Base-by-base conservation (phyloP, 2,329 filamentous ascomycete species). In the Fragosphaeria purpurea region DNA sequence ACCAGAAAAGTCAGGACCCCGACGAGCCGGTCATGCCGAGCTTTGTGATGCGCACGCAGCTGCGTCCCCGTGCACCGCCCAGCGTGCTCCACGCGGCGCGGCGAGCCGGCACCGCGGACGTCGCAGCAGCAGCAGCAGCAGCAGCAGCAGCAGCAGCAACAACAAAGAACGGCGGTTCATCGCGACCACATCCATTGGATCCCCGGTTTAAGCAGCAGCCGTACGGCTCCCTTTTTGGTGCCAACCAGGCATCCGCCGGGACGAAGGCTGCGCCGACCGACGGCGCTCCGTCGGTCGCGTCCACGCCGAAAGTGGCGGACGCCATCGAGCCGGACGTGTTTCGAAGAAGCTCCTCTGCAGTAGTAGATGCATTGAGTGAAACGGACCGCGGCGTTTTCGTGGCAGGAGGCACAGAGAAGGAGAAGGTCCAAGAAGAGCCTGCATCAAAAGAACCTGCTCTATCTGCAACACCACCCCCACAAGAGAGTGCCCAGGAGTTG, bases 261-360 rank as follows among this genome's bases (percentile, higher is more conserved):
- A 34, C 12, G 12, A 33, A 47, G 11, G 44, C 39, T 2, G 31
- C 42, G 10, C 3, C 37, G 1, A 6, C 47, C 2, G 44, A 7
- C 13, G n/a, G 40, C 5, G 22, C 30, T 4, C 41, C 6, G 58
- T 22, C 22, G 22, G 22, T 22, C 22, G 22, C 22, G 22, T 22
- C 22, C 22, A 22, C 22, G 22, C 22, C 65, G 8, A 66, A 69
- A 35, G 55, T 68, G 1, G 71, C 72, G 3, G 56, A 63, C 0
- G 71, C 62, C 31, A 59, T 74, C 30, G 65, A 75, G 49, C 57
- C 75, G 47, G 70, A 74, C 46, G 60, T 77, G 22, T 78, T 79
- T 50, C 72, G 71, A 51, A 45, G 30, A 31, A 22, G 22, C 22
- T 22, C 22, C 22, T 22, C 22, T 22, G 22, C 22, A 22, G 22